A percentile compares a stretch with the other conserved stretches of the same genome.
These are phyloP conservation scores for Spergularia azorica DNA, from an alignment of 179 eudicot species.

Conservation along the genomic window DNA sequence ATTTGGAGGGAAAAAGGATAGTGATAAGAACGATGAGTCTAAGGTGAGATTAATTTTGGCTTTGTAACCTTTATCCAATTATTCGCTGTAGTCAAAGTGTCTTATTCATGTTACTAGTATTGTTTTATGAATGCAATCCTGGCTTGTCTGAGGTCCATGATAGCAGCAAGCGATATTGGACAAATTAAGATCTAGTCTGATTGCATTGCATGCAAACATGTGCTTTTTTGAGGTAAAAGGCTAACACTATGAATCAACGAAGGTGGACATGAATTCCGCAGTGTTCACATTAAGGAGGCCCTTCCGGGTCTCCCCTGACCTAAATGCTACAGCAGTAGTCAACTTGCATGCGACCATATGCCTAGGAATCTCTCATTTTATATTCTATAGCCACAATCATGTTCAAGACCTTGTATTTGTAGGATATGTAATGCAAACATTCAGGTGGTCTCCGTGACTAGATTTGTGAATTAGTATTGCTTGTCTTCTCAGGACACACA, in stretches of 20 bases:
- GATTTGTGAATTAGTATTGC: background rate
- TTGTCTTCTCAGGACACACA: background rate
- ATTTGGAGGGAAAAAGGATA: constrained; percentile 77
- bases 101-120: background rate
- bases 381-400: no score
- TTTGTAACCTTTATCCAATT: background rate
- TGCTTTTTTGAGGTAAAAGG: no score
- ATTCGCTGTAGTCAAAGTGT: background rate
- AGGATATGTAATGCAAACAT: background rate
- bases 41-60: constrained; percentile 43
- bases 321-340: no score
- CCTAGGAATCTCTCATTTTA: no score
- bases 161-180: background rate
- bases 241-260: no score
- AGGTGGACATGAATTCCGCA: no score
- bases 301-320: no score
- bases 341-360: no score
- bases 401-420: background rate
- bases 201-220: constrained; percentile 1
- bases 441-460: background rate
- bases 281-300: no score
- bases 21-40: constrained; percentile 56
- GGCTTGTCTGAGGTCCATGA: background rate
- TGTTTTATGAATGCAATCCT: background rate
- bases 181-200: background rate